Evolutionary conservation across 306 rosid genomes (phyloP).

Genomic region (Vigna reflexopilosa): DNA sequence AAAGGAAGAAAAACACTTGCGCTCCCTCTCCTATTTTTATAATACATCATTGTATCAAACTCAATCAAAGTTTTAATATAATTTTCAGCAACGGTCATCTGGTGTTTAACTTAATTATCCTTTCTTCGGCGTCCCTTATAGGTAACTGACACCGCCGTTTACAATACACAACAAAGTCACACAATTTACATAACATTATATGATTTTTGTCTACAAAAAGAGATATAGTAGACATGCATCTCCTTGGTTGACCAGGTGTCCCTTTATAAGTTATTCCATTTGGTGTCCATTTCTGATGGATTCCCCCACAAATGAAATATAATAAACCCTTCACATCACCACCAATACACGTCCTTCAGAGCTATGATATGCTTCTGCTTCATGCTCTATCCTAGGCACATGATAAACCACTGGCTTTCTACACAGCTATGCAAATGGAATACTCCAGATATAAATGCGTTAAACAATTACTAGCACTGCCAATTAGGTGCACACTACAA

Average conservation of each 20-base stretch:
- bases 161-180: too few species aligned
- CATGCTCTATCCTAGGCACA: background rate
- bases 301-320: background rate
- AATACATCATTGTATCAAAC: too few species aligned
- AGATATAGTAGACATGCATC: too few species aligned
- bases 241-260: too few species aligned
- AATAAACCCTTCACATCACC: background rate
- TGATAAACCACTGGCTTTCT: background rate
- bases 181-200: too few species aligned
- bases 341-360: background rate
- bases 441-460: background rate
- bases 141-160: too few species aligned
- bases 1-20: too few species aligned
- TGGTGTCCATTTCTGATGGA: background rate
- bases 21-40: too few species aligned
- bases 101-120: background rate
- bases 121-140: background rate
- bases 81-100: background rate
- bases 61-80: too few species aligned
- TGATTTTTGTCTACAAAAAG: too few species aligned
- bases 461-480: slow-evolving; percentile 2
- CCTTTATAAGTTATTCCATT: background rate
- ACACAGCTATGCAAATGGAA: slow-evolving; percentile 33
- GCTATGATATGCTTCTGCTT: background rate
- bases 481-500: slow-evolving; percentile 34